Evolutionary conservation across 331 rosid species (phyloP), one percentile per base, ranked within the genome.

Genomic region (Phaseolus coccineus): DNA sequence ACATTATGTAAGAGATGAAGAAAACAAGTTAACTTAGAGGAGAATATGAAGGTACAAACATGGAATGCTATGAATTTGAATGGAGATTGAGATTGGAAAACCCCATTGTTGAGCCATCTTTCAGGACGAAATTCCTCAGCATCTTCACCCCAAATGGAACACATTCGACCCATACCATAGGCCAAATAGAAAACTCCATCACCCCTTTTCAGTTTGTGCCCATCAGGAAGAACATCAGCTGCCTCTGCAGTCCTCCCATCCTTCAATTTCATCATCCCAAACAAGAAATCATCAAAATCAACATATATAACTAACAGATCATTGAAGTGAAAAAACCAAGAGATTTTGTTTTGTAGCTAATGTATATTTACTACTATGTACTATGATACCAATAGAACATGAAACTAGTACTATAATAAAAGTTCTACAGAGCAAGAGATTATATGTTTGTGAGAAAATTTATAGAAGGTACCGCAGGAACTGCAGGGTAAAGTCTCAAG

Each of bases 131-230:
- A 94, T 14, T 91, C 91, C 16, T 78, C 80, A 0, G 94, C 91
- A 66, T 94, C 89, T 30, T 87, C 80, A 0, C 98, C 97, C 98
- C 97, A 91, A 47, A 94, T 85, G 53, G 77, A 81, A 56, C 88
- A 28, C 97, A 94, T 92, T 16, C 97, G 84, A 19, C 95, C 98
- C 97, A 94, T 92, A 39, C 90, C 83, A 81, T 91, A 92, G 52
- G 92, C 70, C 82, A 88, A 10, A 77, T 90, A 94, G 64, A 63
- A 68, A 0, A 94, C 89, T 47, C 73, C 86, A 78, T 94, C 98
- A 0, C 98, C 97, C 74, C 83, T 89, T 64, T 80, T 87, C 16
- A 92, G 19, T 82, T 56, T 91, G 75, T 84, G 33, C 19, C 95
- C 90, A 86, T 89, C 87, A 1, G 94, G 93, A 75, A 94, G 97